Evolutionary conservation across 1,284 basidiomycete species (phyloP).

Genomic region (Cryptococcus hybrid): DNA sequence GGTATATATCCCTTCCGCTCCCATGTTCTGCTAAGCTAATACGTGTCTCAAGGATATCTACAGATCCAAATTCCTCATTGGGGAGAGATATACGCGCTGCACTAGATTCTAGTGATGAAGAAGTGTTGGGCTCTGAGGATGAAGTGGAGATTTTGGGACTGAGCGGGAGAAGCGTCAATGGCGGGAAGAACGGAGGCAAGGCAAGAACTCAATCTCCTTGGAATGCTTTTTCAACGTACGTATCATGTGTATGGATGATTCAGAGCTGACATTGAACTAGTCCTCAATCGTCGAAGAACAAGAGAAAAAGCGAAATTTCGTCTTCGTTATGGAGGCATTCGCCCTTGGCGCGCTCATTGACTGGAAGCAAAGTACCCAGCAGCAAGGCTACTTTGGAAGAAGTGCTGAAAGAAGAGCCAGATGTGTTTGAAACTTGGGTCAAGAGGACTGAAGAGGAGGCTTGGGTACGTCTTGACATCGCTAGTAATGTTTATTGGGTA

Average conservation of each 20-base stretch:
- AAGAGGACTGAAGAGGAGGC: constrained; percentile 34
- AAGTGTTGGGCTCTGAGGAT: constrained; percentile 31
- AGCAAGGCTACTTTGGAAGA: constrained; percentile 9
- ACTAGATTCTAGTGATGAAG: constrained; percentile 20
- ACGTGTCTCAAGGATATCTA: not conserved
- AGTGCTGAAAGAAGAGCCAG: constrained; percentile 22
- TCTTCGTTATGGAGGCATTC: not conserved
- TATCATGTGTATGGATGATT: not conserved
- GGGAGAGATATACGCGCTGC: constrained; percentile 23
- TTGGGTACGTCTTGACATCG: constrained; percentile 20
- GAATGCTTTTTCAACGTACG: not conserved
- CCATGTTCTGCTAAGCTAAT: too few species aligned
- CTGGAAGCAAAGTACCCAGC: not conserved
- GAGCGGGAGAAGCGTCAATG: constrained; percentile 1
- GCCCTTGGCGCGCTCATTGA: not conserved
- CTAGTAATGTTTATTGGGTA: not conserved
- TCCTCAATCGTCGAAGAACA: not conserved
- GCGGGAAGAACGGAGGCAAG: not conserved
- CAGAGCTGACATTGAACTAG: not conserved
- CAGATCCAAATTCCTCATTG: constrained; percentile 13
- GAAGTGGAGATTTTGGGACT: constrained; percentile 23
- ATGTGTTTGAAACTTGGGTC: constrained; percentile 29
- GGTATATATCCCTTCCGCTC: too few species aligned
- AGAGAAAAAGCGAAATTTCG: not conserved
- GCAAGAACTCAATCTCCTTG: constrained; percentile 10